Evolutionary conservation across 257 asterid genomes (phyloP), one percentile per base, ranked within the genome.

Genomic region (Nicotiana obtusifolia): DNA sequence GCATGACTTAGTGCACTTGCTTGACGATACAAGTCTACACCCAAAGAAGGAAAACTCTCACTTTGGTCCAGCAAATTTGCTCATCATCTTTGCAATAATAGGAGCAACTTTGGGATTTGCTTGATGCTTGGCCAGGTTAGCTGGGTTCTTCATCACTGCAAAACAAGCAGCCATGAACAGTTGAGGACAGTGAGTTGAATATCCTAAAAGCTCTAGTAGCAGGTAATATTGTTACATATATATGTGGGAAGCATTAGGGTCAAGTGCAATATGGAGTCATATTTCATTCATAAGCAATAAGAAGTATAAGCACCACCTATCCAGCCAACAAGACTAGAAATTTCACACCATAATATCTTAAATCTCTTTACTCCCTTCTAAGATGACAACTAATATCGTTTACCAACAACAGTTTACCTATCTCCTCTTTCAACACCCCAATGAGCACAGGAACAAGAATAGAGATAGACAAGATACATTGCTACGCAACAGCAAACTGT

Each of bases 71-170:
- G 82, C 97, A 84, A 95, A 93, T 85, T 91, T 90, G 49, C 91
- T 49, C 99, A 94, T 94, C 98, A 94, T 92, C 67, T 95, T 94
- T 0, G 93, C 86, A 73, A 94, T 92, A 15, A 94, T 88, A 7
- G 97, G 98, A 80, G 99, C 97, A 84, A 95, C 94, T 89, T 94
- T 94, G 19, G 97, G 99, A 67, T 95, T 95, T 10, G 90, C 88
- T 82, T 94, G 98, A 88, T 95, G 97, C 88, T 95, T 91, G 80
- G 94, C 96, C 86, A 95, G 83, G 89, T 93, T 95, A 26, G 98
- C 94, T 59, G 97, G 98, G 87, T 94, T 93, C 88, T 92, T 94
- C 99, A 95, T 95, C 59, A 95, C 98, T 95, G 92, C 88, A 86
- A 28, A 81, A 81, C n/a, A 79, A 26, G 28, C 15, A 53, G 59